Conservation (phyloP, 495 filamentous ascomycete species). For the Hypoxylon fuscum region DNA sequence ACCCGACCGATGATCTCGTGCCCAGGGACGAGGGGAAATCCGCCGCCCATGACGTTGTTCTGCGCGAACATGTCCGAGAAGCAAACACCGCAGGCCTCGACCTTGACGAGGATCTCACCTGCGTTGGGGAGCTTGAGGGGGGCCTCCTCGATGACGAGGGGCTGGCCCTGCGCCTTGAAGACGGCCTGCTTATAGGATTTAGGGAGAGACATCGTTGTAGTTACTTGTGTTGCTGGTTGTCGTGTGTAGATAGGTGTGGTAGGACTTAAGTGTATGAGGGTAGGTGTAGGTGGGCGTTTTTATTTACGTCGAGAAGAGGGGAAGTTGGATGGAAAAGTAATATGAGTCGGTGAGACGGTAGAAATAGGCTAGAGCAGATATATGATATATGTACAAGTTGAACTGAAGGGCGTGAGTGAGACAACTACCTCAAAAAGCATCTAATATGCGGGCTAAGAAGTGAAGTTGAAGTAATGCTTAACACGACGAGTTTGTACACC, state of each 20-base stretch:
- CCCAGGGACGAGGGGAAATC: constrained; percentile 45
- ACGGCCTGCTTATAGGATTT: constrained; percentile 56
- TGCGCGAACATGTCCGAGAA: constrained; percentile 50
- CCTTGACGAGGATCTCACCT: constrained; percentile 57
- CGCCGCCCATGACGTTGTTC: constrained; percentile 41
- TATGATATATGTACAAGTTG: neutral
- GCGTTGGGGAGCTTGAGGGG: constrained; percentile 45
- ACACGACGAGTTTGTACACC: no score
- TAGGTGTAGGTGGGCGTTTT: no score
- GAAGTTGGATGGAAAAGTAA: no score
- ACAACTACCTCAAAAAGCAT: neutral
- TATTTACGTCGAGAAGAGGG: no score
- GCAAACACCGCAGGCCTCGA: constrained; percentile 60
- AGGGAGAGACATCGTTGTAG: constrained; percentile 43
- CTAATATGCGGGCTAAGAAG: neutral
- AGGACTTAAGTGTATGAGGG: no score
- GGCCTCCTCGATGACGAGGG: constrained; percentile 51
- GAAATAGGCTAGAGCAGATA: no score
- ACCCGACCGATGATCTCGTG: constrained; percentile 63
- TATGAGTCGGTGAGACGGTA: no score
- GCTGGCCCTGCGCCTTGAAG: constrained; percentile 46
- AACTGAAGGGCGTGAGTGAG: neutral
- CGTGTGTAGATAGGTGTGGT: no score
- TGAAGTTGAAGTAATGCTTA: neutral
- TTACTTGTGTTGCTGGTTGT: neutral